Conservation (phyloP, 495 filamentous ascomycete genomes). For the Sphaerosporella brunnea region DNA sequence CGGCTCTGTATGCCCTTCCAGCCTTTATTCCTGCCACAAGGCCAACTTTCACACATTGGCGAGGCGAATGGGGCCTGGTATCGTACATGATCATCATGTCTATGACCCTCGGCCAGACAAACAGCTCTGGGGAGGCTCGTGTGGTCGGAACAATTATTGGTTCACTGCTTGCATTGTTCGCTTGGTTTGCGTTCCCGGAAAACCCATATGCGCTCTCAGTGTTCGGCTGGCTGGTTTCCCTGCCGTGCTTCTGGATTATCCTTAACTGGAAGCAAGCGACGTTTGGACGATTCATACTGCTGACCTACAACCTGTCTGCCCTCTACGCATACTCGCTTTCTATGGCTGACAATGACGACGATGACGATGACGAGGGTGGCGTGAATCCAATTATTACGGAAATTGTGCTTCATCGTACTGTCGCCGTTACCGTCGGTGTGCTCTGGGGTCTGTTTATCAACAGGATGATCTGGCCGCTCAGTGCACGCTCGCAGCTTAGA, state of each 20-base stretch:
- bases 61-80: conserved; percentile 89
- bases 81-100: conserved; percentile 97
- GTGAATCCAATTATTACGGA: conserved; percentile 63
- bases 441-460: conserved; percentile 88
- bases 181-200: conserved; percentile 56
- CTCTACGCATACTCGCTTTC: conserved; percentile 85
- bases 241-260: conserved; percentile 78
- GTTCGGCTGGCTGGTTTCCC: conserved; percentile 61
- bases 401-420: conserved; percentile 77
- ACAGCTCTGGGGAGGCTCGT: conserved; percentile 71
- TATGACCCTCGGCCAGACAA: conserved; percentile 91
- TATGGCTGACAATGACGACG: conserved; percentile 49
- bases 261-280: conserved; percentile 67
- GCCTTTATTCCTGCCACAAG: conserved; percentile 64
- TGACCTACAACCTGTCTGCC: conserved; percentile 93
- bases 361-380: conserved; percentile 75
- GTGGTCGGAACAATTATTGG: conserved; percentile 81
- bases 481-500: conserved; percentile 68
- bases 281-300: conserved; percentile 76
- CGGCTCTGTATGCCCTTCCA: conserved; percentile 67
- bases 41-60: conserved; percentile 69
- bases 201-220: conserved; percentile 57
- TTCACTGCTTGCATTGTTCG: conserved; percentile 50
- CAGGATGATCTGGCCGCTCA: conserved; percentile 80
- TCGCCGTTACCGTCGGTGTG: conserved; percentile 72